Evolutionary conservation across 2,329 filamentous ascomycete species (phyloP), one percentile per base, ranked within the genome.

Genomic region (Curvularia lunata): DNA sequence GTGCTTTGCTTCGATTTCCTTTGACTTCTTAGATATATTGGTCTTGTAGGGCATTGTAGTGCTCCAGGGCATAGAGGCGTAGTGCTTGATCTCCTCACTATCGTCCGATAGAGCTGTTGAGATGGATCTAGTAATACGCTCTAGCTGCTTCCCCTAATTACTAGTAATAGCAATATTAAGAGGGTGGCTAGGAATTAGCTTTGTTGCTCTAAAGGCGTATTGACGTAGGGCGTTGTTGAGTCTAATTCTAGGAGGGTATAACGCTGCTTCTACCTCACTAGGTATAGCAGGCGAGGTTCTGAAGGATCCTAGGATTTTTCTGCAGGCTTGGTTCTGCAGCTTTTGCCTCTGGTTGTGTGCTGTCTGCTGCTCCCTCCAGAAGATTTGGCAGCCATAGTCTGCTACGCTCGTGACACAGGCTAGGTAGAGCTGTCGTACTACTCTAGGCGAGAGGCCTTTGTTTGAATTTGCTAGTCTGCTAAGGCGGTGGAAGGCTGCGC

Each of bases 191-290:
- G 19, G 13, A 25, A 21, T 21, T 43, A 43, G 41, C 13, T 43
- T 43, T 27, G 21, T 43, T 23, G 13, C 41, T 43, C 41, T 43
- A 43, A 45, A 45, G 42, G 23, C 42, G 42, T 45, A 45, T 45
- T 45, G 16, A n/a, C 42, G 42, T 28, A 43, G 40, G 19, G 40
- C 18, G 40, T 43, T 43, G 9, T 43, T 43, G 2, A 43, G 40
- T 16, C 40, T 45, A 30, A 45, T 10, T 45, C 42, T 45, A 45
- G 42, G 16, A 28, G 42, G 27, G 7, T 28, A 45, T 8, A 45
- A 13, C 8, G 42, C 42, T 45, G 16, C 42, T 45, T 45, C 23
- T 45, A 45, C 23, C 42, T 45, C n/a, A 25, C 42, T 45, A 27
- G 23, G 27, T 45, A 45, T 45, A 45, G 42, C 13, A 27, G 42